Evolutionary conservation across 169 alveolate genomes (phyloP).

Genomic region (Eimeria acervulina): DNA sequence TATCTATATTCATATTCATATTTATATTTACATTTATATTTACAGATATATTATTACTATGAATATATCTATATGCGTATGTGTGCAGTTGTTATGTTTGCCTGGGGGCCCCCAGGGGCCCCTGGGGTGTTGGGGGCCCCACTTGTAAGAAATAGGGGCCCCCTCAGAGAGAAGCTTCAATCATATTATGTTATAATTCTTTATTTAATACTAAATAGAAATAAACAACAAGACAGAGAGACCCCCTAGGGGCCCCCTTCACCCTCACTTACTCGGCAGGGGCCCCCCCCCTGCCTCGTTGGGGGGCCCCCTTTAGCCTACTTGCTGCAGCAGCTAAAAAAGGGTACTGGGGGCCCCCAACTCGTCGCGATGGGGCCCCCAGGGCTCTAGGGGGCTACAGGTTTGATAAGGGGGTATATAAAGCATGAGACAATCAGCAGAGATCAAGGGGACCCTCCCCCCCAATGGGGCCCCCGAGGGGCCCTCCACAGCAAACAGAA

Average conservation of each 20-base stretch:
- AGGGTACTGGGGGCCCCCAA: background rate
- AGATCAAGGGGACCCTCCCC: background rate
- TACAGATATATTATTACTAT: too few species aligned
- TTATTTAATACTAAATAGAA: too few species aligned
- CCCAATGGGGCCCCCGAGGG: slow-evolving; percentile 1
- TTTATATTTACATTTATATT: too few species aligned
- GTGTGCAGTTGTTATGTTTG: too few species aligned
- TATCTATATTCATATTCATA: too few species aligned
- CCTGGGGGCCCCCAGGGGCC: background rate
- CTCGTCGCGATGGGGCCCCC: slow-evolving; percentile 15
- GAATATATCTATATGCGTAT: too few species aligned
- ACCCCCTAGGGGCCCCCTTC: slow-evolving; percentile 23
- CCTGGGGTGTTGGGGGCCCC: background rate
- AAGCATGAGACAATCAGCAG: background rate
- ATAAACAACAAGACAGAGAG: background rate
- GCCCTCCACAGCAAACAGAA: background rate
- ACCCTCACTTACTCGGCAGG: too few species aligned
- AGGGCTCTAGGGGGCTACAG: background rate
- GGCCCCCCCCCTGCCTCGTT: too few species aligned
- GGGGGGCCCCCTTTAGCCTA: background rate
- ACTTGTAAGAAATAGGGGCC: too few species aligned
- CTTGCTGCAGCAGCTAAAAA: background rate
- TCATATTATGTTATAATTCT: too few species aligned
- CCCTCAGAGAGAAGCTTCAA: too few species aligned
- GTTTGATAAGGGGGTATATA: background rate